Evolutionary conservation across 331 rosid species (phyloP).

Genomic region (Dryas integrifolia): DNA sequence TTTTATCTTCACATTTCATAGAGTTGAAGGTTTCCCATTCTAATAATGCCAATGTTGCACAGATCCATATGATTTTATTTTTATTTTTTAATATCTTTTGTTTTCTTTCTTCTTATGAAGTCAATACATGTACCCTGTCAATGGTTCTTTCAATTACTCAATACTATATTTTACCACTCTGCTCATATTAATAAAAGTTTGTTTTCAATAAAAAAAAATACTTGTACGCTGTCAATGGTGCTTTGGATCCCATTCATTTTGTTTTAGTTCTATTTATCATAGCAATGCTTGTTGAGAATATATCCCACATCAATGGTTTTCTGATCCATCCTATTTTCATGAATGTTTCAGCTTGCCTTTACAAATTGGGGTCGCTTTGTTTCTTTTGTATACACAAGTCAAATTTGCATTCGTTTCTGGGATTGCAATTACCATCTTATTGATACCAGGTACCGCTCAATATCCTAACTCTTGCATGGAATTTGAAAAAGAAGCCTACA

Average conservation of each 20-base stretch:
- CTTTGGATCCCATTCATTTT: neutral
- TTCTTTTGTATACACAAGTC: slow-evolving; percentile 85
- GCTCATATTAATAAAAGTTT: too few relatives aligned
- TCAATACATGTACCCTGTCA: too few relatives aligned
- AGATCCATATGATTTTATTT: neutral
- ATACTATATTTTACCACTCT: too few relatives aligned
- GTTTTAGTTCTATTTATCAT: neutral
- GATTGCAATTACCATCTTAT: slow-evolving; percentile 69
- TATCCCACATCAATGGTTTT: neutral
- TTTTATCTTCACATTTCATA: neutral
- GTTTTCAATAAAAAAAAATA: too few relatives aligned
- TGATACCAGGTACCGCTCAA: slow-evolving; percentile 75
- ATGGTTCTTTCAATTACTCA: too few relatives aligned
- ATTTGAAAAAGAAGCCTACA: neutral
- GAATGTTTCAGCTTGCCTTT: slow-evolving; percentile 84
- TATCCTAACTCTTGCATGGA: neutral
- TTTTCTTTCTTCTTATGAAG: too few relatives aligned
- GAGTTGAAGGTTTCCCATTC: neutral
- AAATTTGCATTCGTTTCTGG: slow-evolving; percentile 92
- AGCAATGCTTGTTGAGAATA: neutral
- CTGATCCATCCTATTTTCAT: slow-evolving; percentile 21
- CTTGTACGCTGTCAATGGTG: neutral
- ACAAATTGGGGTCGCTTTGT: slow-evolving; percentile 91
- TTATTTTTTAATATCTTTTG: neutral
- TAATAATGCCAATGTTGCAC: neutral